phyloP scores from a whole-genome alignment of 2,329 filamentous ascomycete species.

The Meredithiella fracta region DNA sequence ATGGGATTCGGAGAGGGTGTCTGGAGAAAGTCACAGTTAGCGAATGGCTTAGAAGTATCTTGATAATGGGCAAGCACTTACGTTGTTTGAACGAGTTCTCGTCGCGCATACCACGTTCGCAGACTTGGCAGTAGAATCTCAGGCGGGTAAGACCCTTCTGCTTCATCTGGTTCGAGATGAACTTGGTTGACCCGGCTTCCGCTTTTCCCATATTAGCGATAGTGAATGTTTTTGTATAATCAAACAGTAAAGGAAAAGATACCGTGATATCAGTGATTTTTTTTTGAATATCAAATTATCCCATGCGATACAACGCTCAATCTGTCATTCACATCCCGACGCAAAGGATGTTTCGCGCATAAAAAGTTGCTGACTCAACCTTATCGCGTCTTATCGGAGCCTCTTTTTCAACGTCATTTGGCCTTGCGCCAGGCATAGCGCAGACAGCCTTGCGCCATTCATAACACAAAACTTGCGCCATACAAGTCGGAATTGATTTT shows the following conservation, averaged over 20 bases:
- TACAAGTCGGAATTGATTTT: too few species aligned
- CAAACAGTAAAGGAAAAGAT: not conserved
- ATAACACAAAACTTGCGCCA: too few species aligned
- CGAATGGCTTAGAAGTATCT: not conserved
- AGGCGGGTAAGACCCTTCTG: conserved; percentile 61
- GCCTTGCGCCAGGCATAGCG: not conserved
- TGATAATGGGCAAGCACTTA: not conserved
- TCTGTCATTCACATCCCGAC: not conserved
- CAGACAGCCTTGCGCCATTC: conserved; percentile 1
- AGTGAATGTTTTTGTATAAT: not conserved
- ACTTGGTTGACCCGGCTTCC: conserved; percentile 82
- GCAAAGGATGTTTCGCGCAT: conserved; percentile 6
- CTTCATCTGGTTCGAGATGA: conserved; percentile 82
- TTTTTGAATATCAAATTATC: too few species aligned
- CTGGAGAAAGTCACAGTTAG: conserved; percentile 40
- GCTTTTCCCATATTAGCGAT: conserved; percentile 64
- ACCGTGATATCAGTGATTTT: too few species aligned
- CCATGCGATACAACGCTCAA: too few species aligned
- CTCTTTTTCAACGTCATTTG: conserved; percentile 6
- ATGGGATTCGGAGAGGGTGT: conserved; percentile 70
- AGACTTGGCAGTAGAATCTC: conserved; percentile 81
- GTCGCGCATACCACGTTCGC: conserved; percentile 31
- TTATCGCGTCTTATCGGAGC: conserved; percentile 7
- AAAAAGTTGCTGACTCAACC: conserved; percentile 11
- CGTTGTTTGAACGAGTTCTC: conserved; percentile 17